Evolutionary conservation across 2,329 filamentous ascomycete species (phyloP).

Genomic region (Coniochaeta sp.): DNA sequence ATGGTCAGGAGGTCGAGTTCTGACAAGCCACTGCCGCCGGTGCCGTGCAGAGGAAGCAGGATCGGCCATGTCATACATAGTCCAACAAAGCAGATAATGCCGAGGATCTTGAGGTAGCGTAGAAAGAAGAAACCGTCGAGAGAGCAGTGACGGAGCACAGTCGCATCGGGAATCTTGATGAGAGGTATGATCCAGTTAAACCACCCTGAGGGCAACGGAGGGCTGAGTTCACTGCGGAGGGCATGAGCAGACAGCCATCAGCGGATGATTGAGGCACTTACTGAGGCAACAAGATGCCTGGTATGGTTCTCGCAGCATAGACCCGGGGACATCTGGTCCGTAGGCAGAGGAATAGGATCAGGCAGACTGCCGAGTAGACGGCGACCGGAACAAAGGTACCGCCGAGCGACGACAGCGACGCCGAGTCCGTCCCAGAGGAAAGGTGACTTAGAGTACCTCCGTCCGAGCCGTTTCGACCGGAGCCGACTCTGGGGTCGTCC

Average conservation of each 20-base stretch:
- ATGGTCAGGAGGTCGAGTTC: conserved; percentile 61
- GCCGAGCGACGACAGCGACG: conserved; percentile 32
- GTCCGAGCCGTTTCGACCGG: conserved; percentile 31
- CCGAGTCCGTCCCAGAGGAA: conserved; percentile 26
- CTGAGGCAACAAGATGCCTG: conserved; percentile 41
- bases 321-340: conserved; percentile 42
- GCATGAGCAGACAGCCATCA: neutral
- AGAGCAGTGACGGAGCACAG: conserved; percentile 77
- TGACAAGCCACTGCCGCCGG: conserved; percentile 57
- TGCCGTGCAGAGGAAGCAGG: conserved; percentile 75
- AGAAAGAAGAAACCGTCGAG: conserved; percentile 86
- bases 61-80: conserved; percentile 79
- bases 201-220: conserved; percentile 45
- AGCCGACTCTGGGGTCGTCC: conserved; percentile 34
- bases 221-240: conserved; percentile 43
- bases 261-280: conserved; percentile 52
- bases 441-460: conserved; percentile 27
- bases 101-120: conserved; percentile 71
- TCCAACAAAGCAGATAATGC: conserved; percentile 74
- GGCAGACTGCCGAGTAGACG: conserved; percentile 37
- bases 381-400: conserved; percentile 47
- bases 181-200: conserved; percentile 58
- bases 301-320: conserved; percentile 47
- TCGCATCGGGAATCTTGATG: conserved; percentile 62
- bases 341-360: conserved; percentile 43